Evolutionary conservation across 441 rosid genomes (phyloP).

Genomic region (Pelargonium citronellum): DNA sequence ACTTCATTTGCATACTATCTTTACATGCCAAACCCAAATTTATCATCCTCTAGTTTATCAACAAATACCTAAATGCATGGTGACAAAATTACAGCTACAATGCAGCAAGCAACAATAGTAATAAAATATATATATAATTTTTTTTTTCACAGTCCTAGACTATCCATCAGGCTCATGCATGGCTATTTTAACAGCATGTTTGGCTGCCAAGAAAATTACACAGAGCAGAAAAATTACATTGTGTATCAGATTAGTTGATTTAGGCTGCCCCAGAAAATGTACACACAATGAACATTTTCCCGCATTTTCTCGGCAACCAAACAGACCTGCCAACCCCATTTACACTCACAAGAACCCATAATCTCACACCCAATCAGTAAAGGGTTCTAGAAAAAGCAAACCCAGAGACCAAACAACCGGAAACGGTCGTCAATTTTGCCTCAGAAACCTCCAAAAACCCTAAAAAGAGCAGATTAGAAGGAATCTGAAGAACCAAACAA

Average conservation of each 20-base stretch:
- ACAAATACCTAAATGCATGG: too few relatives aligned
- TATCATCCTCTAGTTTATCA: too few relatives aligned
- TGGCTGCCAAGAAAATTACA: too few relatives aligned
- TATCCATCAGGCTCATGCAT: too few relatives aligned
- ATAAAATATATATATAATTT: too few relatives aligned
- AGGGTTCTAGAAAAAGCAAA: not conserved
- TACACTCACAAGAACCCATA: not conserved
- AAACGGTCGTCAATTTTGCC: not conserved
- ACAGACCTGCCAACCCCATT: not conserved
- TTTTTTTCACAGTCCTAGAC: too few relatives aligned
- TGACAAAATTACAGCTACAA: too few relatives aligned
- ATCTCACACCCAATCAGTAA: not conserved
- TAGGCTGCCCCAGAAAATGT: not conserved
- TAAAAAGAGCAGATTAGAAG: too few relatives aligned
- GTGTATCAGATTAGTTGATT: not conserved
- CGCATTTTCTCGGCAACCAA: conserved; percentile 13
- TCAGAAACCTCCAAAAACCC: not conserved
- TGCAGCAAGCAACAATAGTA: too few relatives aligned
- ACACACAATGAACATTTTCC: not conserved
- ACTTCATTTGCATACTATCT: too few relatives aligned
- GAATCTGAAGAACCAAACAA: not conserved
- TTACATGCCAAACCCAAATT: too few relatives aligned
- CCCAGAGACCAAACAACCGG: not conserved
- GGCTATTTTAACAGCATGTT: too few relatives aligned
- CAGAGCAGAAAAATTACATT: not conserved